Evolutionary conservation across 2,329 filamentous ascomycete genomes (phyloP).

Genomic region (Ustulina deusta): DNA sequence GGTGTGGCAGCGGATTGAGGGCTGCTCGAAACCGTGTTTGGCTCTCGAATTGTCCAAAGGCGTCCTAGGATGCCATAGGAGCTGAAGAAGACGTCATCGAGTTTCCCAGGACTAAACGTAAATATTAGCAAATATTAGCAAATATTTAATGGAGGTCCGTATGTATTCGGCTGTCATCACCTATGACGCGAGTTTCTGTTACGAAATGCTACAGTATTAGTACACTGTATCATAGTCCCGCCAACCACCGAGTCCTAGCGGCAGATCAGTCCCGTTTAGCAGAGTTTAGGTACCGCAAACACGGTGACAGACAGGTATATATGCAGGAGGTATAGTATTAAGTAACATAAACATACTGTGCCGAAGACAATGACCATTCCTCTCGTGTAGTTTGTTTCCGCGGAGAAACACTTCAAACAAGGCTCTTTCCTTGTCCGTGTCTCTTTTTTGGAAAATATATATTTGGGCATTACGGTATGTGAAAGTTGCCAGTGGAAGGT

Average conservation of each 20-base stretch:
- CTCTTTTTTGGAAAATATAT: constrained; percentile 12
- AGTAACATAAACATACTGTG: constrained; percentile 1
- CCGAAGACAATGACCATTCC: not conserved
- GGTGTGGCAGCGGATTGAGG: constrained; percentile 42
- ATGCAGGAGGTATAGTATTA: constrained; percentile 10
- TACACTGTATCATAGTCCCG: not conserved
- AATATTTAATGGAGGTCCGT: constrained; percentile 18
- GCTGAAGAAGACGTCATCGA: not conserved
- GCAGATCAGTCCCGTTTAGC: not conserved
- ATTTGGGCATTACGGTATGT: no score
- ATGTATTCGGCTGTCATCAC: constrained; percentile 7
- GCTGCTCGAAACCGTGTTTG: not conserved
- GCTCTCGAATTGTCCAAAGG: no score
- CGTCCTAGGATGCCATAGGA: no score
- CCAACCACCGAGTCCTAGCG: not conserved
- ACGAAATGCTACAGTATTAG: constrained; percentile 34
- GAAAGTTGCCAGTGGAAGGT: no score
- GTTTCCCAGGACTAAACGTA: constrained; percentile 25
- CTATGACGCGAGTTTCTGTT: constrained; percentile 37
- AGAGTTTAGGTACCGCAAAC: not conserved
- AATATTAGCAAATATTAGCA: constrained; percentile 37
- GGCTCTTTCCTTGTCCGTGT: not conserved
- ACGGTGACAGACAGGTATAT: not conserved
- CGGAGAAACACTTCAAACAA: constrained; percentile 29
- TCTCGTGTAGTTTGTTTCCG: constrained; percentile 9